These are phyloP conservation scores for Aspergillus conjunctus DNA, from an alignment of 495 filamentous ascomycete genomes.

Conservation along the genomic window DNA sequence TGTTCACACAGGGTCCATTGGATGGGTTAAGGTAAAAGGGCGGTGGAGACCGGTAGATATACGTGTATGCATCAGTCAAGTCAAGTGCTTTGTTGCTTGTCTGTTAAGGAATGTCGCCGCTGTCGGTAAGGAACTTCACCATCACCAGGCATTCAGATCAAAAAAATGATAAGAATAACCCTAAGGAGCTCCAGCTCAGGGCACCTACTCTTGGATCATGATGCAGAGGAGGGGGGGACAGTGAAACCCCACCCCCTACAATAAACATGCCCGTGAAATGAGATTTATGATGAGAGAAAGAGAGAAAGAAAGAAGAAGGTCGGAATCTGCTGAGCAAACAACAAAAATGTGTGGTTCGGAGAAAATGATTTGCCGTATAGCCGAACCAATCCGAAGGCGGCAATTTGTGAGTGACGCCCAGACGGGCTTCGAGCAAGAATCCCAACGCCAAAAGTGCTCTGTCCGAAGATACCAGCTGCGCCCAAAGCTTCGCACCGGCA, in stretches of 20 bases:
- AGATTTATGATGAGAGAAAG: slow-evolving; percentile 52
- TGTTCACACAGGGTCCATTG: too few species aligned
- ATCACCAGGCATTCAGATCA: slow-evolving; percentile 22
- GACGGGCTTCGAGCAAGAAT: slow-evolving; percentile 31
- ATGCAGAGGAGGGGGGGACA: slow-evolving; percentile 63
- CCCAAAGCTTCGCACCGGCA: slow-evolving; percentile 20
- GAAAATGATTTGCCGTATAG: slow-evolving; percentile 34
- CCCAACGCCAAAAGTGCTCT: slow-evolving; percentile 40
- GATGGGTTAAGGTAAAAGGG: background rate
- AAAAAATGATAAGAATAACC: slow-evolving; percentile 27
- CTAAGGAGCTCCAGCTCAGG: slow-evolving; percentile 70
- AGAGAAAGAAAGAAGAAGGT: slow-evolving; percentile 45
- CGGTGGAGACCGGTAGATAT: background rate
- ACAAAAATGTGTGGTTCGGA: slow-evolving; percentile 28
- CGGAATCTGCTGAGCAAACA: slow-evolving; percentile 17
- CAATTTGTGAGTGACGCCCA: slow-evolving; percentile 40
- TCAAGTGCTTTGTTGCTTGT: too few species aligned
- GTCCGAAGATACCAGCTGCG: slow-evolving; percentile 34
- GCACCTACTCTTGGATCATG: slow-evolving; percentile 63
- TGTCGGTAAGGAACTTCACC: slow-evolving; percentile 33
- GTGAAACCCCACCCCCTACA: slow-evolving; percentile 69
- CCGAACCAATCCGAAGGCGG: slow-evolving; percentile 40
- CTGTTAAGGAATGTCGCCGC: slow-evolving; percentile 23
- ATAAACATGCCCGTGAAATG: slow-evolving; percentile 74
- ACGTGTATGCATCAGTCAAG: too few species aligned